phyloP scores from a whole-genome alignment of 2,329 filamentous ascomycete genomes.

The Microdochium nivale region DNA sequence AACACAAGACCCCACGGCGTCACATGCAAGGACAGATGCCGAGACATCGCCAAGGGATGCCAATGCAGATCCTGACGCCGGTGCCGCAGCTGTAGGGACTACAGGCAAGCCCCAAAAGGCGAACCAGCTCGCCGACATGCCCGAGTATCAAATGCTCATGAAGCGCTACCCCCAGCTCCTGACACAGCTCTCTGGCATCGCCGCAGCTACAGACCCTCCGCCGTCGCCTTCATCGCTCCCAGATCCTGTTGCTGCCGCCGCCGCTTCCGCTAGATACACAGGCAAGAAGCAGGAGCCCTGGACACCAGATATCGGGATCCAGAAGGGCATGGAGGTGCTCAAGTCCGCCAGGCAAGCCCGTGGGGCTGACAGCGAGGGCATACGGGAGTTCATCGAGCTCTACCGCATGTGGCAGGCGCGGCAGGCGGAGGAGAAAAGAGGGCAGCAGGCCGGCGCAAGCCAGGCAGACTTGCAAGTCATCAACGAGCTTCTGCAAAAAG shows the following conservation, averaged over 20 bases:
- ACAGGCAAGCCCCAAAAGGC: neutral
- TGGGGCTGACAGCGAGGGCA: slow-evolving; percentile 47
- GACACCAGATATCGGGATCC: slow-evolving; percentile 49
- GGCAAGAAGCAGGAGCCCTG: slow-evolving; percentile 34
- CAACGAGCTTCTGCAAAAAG: slow-evolving; percentile 29
- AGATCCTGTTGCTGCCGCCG: slow-evolving; percentile 4
- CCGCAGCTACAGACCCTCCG: slow-evolving; percentile 20
- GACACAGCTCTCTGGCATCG: slow-evolving; percentile 16
- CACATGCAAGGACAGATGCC: neutral
- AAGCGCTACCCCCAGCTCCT: slow-evolving; percentile 18
- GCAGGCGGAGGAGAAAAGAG: slow-evolving; percentile 16
- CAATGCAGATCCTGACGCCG: neutral
- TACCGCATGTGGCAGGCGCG: slow-evolving; percentile 34
- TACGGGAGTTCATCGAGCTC: slow-evolving; percentile 52
- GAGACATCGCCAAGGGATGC: neutral
- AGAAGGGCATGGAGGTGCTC: slow-evolving; percentile 45
- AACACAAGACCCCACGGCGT: slow-evolving; percentile 8
- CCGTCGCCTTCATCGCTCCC: neutral
- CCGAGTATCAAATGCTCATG: slow-evolving; percentile 17
- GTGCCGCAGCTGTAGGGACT: neutral
- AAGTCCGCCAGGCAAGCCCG: slow-evolving; percentile 38
- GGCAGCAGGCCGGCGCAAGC: slow-evolving; percentile 19
- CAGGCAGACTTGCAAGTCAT: slow-evolving; percentile 41
- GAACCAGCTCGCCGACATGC: slow-evolving; percentile 14
- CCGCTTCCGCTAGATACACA: slow-evolving; percentile 13